Conservation (phyloP, 768 basidiomycete genomes). For the Lyophyllum atratum region DNA sequence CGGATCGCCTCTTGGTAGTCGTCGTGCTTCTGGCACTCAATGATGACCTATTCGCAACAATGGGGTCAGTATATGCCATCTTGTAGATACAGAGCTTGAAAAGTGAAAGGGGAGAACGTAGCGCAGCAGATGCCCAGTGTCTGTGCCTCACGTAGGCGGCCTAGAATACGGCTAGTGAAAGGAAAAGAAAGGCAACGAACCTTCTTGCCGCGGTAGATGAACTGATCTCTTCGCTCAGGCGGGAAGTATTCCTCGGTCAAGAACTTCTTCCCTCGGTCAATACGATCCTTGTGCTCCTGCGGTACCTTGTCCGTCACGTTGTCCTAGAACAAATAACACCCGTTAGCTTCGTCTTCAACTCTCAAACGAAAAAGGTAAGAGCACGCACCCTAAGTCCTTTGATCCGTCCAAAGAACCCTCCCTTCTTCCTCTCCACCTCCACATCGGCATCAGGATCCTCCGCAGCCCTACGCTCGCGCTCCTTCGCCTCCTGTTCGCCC, state of each 20-base stretch:
- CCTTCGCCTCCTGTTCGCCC: background rate
- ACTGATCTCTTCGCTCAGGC: constrained; percentile 86
- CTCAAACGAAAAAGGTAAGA: constrained; percentile 31
- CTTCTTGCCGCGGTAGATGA: constrained; percentile 94
- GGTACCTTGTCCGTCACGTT: constrained; percentile 55
- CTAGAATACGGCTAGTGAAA: no score
- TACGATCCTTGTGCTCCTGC: constrained; percentile 64
- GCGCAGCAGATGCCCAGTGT: no score
- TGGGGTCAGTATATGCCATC: background rate
- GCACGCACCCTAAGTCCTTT: constrained; percentile 38
- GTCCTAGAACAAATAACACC: constrained; percentile 18
- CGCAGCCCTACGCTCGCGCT: background rate
- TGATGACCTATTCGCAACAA: constrained; percentile 56
- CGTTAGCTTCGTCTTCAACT: background rate
- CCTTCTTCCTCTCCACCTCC: constrained; percentile 30
- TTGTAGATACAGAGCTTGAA: background rate
- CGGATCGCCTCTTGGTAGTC: constrained; percentile 82
- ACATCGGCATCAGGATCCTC: constrained; percentile 5
- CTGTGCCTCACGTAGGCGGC: no score
- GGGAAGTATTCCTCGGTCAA: constrained; percentile 87
- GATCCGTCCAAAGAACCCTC: constrained; percentile 33
- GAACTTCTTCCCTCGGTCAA: constrained; percentile 65
- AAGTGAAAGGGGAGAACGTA: no score
- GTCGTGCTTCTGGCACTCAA: constrained; percentile 91
- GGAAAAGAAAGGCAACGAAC: constrained; percentile 30